These are phyloP conservation scores for Ustulina deusta DNA, from an alignment of 2,329 filamentous ascomycete species.

Conservation along the genomic window DNA sequence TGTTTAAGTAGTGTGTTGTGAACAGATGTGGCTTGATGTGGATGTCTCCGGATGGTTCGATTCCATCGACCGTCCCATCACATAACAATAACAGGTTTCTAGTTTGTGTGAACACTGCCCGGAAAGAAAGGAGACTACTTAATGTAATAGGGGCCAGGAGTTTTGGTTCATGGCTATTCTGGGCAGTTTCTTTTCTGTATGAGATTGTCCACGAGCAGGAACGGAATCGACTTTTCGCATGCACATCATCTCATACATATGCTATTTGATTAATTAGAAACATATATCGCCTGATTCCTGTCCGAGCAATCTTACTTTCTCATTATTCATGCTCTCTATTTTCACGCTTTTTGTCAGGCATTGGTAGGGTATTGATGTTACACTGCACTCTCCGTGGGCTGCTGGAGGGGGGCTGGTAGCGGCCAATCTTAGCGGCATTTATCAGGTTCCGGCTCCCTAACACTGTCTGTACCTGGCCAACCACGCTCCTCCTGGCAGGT, in stretches of 20 bases:
- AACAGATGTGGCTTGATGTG: not conserved
- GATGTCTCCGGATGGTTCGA: not conserved
- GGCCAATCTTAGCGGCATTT: constrained; percentile 35
- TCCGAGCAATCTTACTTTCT: not conserved
- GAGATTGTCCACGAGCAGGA: not conserved
- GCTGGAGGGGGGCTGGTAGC: constrained; percentile 9
- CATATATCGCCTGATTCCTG: too few relatives aligned
- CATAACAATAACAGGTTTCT: not conserved
- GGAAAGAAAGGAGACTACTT: too few relatives aligned
- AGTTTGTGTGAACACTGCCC: not conserved
- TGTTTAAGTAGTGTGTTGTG: not conserved
- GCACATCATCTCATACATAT: not conserved
- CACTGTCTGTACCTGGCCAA: constrained; percentile 28
- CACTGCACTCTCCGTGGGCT: constrained; percentile 1
- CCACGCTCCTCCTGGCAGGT: constrained; percentile 22
- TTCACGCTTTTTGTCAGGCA: not conserved
- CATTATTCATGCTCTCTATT: not conserved
- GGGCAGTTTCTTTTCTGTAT: not conserved
- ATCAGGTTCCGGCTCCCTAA: constrained; percentile 19
- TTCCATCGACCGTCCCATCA: not conserved
- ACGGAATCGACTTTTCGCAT: not conserved
- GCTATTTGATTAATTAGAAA: too few relatives aligned
- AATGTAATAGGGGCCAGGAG: too few relatives aligned
- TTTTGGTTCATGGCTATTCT: not conserved
- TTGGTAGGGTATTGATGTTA: constrained; percentile 16